phyloP scores from a whole-genome alignment of 2,329 filamentous ascomycete genomes.

The Monilinia laxa region DNA sequence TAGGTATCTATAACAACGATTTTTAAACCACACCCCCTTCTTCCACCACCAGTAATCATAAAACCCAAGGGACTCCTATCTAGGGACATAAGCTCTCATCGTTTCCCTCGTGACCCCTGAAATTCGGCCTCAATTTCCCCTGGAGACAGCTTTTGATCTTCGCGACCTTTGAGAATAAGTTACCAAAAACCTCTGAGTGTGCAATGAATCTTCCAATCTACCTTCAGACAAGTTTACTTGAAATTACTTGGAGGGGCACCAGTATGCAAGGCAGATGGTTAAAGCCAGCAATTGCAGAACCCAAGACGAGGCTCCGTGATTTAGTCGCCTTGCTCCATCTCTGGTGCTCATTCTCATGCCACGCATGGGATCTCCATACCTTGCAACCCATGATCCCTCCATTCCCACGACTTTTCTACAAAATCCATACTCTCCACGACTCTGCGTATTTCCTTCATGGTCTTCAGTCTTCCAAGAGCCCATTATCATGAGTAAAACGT shows the following conservation, averaged over 20 bases:
- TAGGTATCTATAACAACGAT: not conserved
- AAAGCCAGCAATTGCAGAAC: not conserved
- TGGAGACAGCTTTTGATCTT: not conserved
- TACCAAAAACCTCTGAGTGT: not conserved
- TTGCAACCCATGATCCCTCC: not conserved
- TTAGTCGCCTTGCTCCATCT: not conserved
- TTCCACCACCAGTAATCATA: not conserved
- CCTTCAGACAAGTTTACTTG: no score
- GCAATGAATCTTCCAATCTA: not conserved
- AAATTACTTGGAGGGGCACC: not conserved
- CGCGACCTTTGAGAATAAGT: not conserved
- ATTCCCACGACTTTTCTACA: not conserved
- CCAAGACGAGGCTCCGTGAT: not conserved
- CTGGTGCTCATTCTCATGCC: not conserved
- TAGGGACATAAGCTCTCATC: not conserved
- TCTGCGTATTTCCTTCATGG: not conserved
- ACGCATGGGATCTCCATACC: not conserved
- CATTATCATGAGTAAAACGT: not conserved
- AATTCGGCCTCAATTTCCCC: not conserved
- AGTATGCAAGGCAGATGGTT: not conserved
- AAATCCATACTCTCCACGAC: not conserved
- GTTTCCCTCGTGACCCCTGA: not conserved
- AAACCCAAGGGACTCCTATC: not conserved
- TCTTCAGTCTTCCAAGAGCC: not conserved
- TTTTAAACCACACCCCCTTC: not conserved